Conservation (phyloP, 495 filamentous ascomycete genomes). For the Glonium stellatum region DNA sequence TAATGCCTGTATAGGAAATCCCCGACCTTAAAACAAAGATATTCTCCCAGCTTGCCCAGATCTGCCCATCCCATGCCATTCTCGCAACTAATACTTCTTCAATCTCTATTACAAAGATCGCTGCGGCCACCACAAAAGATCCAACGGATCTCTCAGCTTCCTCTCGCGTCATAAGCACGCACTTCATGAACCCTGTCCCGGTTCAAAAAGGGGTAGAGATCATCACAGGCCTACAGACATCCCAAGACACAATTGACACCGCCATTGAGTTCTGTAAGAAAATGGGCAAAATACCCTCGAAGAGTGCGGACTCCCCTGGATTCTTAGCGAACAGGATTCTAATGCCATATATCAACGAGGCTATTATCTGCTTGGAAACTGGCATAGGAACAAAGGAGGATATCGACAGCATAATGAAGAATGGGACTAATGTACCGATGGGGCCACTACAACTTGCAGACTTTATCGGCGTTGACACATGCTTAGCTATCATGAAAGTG, state of each 20-base stretch:
- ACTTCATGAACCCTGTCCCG: slow-evolving; percentile 99
- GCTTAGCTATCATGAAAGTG: slow-evolving; percentile 94
- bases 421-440: slow-evolving; percentile 98
- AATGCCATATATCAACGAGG: slow-evolving; percentile 99
- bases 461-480: slow-evolving; percentile 97
- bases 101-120: slow-evolving; percentile 94
- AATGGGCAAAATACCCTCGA: slow-evolving; percentile 89
- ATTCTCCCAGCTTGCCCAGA: slow-evolving; percentile 74
- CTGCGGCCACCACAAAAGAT: slow-evolving; percentile 64
- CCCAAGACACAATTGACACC: slow-evolving; percentile 66
- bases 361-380: slow-evolving; percentile 92
- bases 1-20: slow-evolving; percentile 52
- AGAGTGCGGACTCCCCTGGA: slow-evolving; percentile 81
- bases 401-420: slow-evolving; percentile 98
- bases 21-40: slow-evolving; percentile 76
- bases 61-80: slow-evolving; percentile 80
- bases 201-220: slow-evolving; percentile 98
- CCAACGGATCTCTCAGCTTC: slow-evolving; percentile 72
- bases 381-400: slow-evolving; percentile 79
- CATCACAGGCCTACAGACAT: slow-evolving; percentile 89
- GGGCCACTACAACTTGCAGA: slow-evolving; percentile 89
- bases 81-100: slow-evolving; percentile 97
- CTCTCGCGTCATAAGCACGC: slow-evolving; percentile 86
- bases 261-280: slow-evolving; percentile 80
- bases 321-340: slow-evolving; percentile 95